Evolutionary conservation across 73 alveolate species (phyloP).

Genomic region (Paramecium biaurelia): DNA sequence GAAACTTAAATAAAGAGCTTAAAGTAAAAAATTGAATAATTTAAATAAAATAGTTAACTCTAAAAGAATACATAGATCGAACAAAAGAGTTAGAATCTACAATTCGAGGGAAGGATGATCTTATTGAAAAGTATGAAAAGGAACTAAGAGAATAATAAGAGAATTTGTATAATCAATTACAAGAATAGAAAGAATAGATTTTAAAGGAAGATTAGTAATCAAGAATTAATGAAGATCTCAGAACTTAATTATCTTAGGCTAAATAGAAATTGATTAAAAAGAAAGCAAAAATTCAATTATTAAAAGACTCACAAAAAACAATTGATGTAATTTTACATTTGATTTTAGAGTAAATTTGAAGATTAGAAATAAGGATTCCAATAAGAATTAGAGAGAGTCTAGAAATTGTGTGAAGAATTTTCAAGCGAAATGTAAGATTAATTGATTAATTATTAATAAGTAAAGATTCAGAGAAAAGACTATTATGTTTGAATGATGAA

Average conservation of each 20-base stretch:
- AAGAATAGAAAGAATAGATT: slow-evolving; percentile 21
- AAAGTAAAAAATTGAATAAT: neutral
- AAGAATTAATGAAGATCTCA: neutral
- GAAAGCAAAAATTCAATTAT: neutral
- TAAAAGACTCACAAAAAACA: neutral
- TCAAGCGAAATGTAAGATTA: slow-evolving; percentile 18
- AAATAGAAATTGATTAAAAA: slow-evolving; percentile 23
- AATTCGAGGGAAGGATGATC: neutral
- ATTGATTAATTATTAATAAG: neutral
- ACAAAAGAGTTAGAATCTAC: neutral
- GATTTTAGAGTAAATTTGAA: slow-evolving; percentile 24
- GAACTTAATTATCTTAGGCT: neutral
- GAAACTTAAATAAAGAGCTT: slow-evolving; percentile 18
- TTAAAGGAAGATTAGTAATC: slow-evolving; percentile 28
- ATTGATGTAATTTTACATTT: neutral
- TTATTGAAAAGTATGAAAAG: slow-evolving; percentile 7
- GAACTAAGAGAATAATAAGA: slow-evolving; percentile 30
- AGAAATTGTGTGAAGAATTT: slow-evolving; percentile 39
- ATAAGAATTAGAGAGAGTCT: slow-evolving; percentile 44
- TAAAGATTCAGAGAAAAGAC: slow-evolving; percentile 12
- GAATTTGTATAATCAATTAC: neutral
- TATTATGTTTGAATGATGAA: neutral
- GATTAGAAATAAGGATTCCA: neutral
- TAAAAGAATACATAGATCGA: slow-evolving; percentile 43
- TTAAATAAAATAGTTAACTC: neutral